Evolutionary conservation across 352 stramenopile species (phyloP), one percentile per base, ranked within the genome.

Genomic region (Globisporangium iwayamae): DNA sequence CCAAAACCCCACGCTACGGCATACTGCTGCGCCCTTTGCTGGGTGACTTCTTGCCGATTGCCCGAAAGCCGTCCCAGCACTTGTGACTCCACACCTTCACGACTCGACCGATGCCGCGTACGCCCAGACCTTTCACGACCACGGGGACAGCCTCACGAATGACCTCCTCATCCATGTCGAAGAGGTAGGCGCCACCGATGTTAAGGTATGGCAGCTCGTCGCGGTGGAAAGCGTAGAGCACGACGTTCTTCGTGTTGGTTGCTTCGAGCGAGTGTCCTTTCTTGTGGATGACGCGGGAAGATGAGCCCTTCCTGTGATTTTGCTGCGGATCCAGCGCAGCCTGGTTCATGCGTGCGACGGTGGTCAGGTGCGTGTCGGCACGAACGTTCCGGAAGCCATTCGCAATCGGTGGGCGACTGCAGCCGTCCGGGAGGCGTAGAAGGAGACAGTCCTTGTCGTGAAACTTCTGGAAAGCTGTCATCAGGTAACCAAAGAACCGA

Each of bases 161-260:
- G 3, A 60, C 57, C 10, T 77, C 74, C 8, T 67, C 73, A 39
- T 73, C 60, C 18, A 85, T 58, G 4, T 71, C 59, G 5, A 83
- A 61, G 9, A 76, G 71, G 38, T 74, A 83, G 9, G 76, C 75
- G 10, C 54, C 54, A 25, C 54, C 45, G 5, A 63, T 46, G 25
- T 53, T 74, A 20, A 88, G 65, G 62, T 87, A 92, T 25, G 79
- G 76, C 62, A 92, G 60, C 54, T 89, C 79, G 50, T 86, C 74
- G 22, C 83, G 83, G 51, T 90, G 79, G 54, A 89, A 85, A 34
- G 72, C 79, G 66, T 83, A 90, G 30, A 91, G 30, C 4, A 81
- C 64, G 8, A 68, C 70, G 10, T 67, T 70, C 50, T 72, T 69
- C 18, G 10, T 34, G 22, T 66, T 62, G n/a, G 70, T 63, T n/a